Conservation (phyloP, 768 basidiomycete genomes). For the Termitomyces sp. region DNA sequence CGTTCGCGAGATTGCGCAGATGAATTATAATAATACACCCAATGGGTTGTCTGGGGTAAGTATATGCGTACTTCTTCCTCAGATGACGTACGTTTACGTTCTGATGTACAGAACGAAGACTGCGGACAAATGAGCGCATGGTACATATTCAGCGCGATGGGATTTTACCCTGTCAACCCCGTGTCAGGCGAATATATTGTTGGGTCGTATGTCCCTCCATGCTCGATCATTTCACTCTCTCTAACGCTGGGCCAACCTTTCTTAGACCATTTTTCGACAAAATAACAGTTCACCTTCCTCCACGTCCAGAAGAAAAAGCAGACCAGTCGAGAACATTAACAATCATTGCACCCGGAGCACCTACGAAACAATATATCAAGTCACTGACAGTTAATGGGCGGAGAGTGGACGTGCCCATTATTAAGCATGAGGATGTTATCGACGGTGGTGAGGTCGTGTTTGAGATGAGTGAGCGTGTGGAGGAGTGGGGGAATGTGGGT, state of each 20-base stretch:
- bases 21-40: constrained; percentile 62
- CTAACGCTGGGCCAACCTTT: not conserved
- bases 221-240: not conserved
- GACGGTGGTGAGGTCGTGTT: constrained; percentile 15
- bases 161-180: constrained; percentile 83
- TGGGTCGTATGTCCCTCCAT: constrained; percentile 49
- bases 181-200: constrained; percentile 71
- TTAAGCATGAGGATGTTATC: constrained; percentile 46
- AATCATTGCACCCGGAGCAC: constrained; percentile 53
- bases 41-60: constrained; percentile 69
- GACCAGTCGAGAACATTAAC: constrained; percentile 28
- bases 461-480: constrained; percentile 17
- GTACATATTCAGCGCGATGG: constrained; percentile 79
- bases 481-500: constrained; percentile 12
- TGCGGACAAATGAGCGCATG: constrained; percentile 91
- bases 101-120: constrained; percentile 64
- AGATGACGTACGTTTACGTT: not conserved
- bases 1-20: constrained; percentile 58
- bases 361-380: constrained; percentile 54
- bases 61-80: not conserved
- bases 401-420: constrained; percentile 35
- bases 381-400: constrained; percentile 52
- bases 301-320: constrained; percentile 9
- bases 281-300: constrained; percentile 52
- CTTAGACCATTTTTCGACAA: constrained; percentile 44